Evolutionary conservation across 108 stramenopile species (phyloP), one percentile per base, ranked within the genome.

Genomic region (Skeletonema tropicum): DNA sequence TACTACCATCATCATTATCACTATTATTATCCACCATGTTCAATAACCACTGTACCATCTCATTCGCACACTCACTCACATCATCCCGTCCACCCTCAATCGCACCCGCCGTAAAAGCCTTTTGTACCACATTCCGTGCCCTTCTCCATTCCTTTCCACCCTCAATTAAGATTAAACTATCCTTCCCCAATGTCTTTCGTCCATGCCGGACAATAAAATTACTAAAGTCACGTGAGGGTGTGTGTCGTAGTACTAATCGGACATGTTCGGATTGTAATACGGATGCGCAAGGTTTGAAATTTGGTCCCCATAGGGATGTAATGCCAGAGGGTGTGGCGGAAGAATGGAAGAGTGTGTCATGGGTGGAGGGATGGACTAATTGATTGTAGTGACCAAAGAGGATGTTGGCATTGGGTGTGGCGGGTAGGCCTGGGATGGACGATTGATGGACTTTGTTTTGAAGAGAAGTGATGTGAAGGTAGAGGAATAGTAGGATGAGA

Each of bases 91-190:
- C 68, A 3, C 38, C 61, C 26, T 49, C 25, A 8, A 76, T 46
- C 1, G 62, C 46, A 26, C 62, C 60, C 14, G 49, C 42, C 11
- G 75, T 76, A 29, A 76, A 76, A 12, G 66, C 66, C 26, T 60
- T 32, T 0, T 48, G 49, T 3, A 76, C 62, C 5, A 69, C 49
- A 17, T 57, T 63, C 61, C 75, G 21, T 26, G 59, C 41, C 9
- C 45, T 35, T 48, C 46, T 76, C 75, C 75, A 76, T 1, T 52
- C 4, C 14, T 5, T 3, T 25, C 75, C 75, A 0, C 75, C 75
- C 21, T 46, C 46, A 36, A 76, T 69, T 21, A 76, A 52, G 9
- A 76, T 69, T 5, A 76, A 17, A 55, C 75, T 76, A 26, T 76
- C 75, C 12, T 62, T 68, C 3, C 75, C 75, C 25, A 76, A 25